Evolutionary conservation across 768 basidiomycete species (phyloP), one percentile per base, ranked within the genome.

Genomic region (Podaxis pistillaris): DNA sequence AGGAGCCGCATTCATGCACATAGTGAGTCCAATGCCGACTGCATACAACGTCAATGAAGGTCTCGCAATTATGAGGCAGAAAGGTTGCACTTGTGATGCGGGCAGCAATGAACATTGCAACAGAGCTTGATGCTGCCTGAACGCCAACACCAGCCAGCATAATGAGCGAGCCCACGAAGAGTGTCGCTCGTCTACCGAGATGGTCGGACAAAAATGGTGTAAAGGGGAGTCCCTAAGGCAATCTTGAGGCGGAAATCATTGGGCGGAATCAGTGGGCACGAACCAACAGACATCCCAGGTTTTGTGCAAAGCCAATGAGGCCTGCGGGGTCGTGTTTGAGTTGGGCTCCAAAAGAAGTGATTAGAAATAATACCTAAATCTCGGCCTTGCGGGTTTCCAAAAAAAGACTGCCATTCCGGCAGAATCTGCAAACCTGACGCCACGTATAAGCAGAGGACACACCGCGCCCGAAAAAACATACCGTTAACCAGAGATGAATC

Each of bases 401-500:
- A 89, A 68, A 78, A 85, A 0, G 75, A 63, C 68, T 84, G 79
- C 87, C 88, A 90, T 38, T 81, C 81, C 12, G 85, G 84, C 26
- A 90, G 73, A 63, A 89, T 86, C 71, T 89, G 88, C 30, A 91
- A 76, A 62, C 88, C 89, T 88, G 62, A 2, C 33, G 33, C 28
- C 30, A 53, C 24, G 56, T 46, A 46, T 37, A 44, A 58, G 56
- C 24, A 51, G 40, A 40, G 28, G 26, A 8, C 9, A 17, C 24
- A 24, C 22, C 28, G 51, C 36, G 47, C 30, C 12, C 6, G 41
- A 6, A 7, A 38, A 13, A 13, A 49, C 3, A 41, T 60, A 81
- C 76, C 77, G 67, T 88, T 89, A 15, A 88, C 78, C 50, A 88
- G 73, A n/a, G 87, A 88, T 3, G 86, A 85, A 69, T 89, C 86